Evolutionary conservation across 2,329 filamentous ascomycete species (phyloP).

Genomic region (Exophiala phaeomuriformis): DNA sequence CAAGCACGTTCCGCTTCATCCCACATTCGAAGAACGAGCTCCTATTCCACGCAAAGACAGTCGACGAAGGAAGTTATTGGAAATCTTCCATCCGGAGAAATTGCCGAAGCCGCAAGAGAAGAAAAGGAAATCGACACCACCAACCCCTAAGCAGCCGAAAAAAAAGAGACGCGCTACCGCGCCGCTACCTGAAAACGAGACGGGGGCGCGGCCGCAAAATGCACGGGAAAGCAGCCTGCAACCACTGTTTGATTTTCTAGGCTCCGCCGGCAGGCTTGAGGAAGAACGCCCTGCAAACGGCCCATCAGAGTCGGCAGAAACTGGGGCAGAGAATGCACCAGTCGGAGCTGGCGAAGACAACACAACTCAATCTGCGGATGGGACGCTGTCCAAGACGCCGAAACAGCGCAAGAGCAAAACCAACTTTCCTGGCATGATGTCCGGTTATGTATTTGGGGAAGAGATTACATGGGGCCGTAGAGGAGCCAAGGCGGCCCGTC

Average conservation of each 20-base stretch:
- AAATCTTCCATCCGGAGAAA: constrained; percentile 23
- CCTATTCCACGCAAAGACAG: constrained; percentile 19
- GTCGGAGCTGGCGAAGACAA: neutral
- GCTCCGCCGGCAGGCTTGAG: constrained; percentile 12
- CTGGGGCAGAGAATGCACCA: constrained; percentile 1
- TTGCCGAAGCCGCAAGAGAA: constrained; percentile 10
- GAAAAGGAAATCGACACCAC: constrained; percentile 4
- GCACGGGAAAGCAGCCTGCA: constrained; percentile 12
- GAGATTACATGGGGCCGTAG: constrained; percentile 8
- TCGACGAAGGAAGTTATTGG: constrained; percentile 20
- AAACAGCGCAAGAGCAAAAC: neutral
- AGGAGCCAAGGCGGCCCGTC: neutral
- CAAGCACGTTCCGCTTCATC: constrained; percentile 24
- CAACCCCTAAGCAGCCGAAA: neutral
- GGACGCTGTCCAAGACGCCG: neutral
- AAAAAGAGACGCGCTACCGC: constrained; percentile 11
- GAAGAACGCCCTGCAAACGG: neutral
- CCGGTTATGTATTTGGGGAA: constrained; percentile 11
- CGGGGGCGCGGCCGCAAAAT: neutral
- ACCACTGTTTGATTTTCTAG: constrained; percentile 25
- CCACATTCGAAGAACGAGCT: constrained; percentile 24
- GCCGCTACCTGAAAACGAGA: constrained; percentile 2
- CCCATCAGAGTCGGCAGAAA: neutral
- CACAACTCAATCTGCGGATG: neutral
- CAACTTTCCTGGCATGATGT: constrained; percentile 14